These are phyloP conservation scores for Metschnikowia similis DNA, from an alignment of 805 yeast genomes.

Conservation along the genomic window DNA sequence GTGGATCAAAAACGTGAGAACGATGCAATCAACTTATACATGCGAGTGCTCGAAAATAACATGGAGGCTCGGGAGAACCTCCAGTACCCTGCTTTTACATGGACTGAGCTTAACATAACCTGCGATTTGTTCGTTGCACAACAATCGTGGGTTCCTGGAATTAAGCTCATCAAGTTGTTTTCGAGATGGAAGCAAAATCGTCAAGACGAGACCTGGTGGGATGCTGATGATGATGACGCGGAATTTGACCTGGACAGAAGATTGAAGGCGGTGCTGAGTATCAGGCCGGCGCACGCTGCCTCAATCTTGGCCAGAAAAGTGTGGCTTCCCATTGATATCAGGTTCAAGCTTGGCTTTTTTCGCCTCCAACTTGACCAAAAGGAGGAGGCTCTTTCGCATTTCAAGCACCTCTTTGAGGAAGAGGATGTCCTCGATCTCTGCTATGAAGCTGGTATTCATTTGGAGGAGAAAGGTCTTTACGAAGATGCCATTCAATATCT, in stretches of 20 bases:
- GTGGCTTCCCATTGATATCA: slow-evolving; percentile 77
- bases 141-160: slow-evolving; percentile 59
- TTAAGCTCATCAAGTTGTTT: slow-evolving; percentile 60
- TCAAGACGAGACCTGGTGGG: slow-evolving; percentile 63
- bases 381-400: slow-evolving; percentile 72
- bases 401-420: slow-evolving; percentile 52
- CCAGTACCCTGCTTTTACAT: slow-evolving; percentile 59
- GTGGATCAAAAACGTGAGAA: slow-evolving; percentile 56
- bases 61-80: slow-evolving; percentile 30
- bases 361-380: slow-evolving; percentile 61
- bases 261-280: slow-evolving; percentile 26
- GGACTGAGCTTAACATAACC: slow-evolving; percentile 85
- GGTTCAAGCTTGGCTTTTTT: slow-evolving; percentile 73
- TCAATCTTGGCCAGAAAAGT: slow-evolving; percentile 23
- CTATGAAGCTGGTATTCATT: slow-evolving; percentile 68
- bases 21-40: slow-evolving; percentile 73
- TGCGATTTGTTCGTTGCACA: slow-evolving; percentile 74
- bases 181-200: slow-evolving; percentile 83
- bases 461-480: slow-evolving; percentile 64
- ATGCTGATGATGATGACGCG: slow-evolving; percentile 58
- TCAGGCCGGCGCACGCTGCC: slow-evolving; percentile 8
- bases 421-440: slow-evolving; percentile 68
- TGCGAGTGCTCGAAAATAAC: slow-evolving; percentile 59
- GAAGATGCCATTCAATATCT: slow-evolving; percentile 74
- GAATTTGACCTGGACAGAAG: slow-evolving; percentile 69